These are phyloP conservation scores for Blastobotrys peoriensis DNA, from an alignment of 805 yeast genomes.

Conservation along the genomic window DNA sequence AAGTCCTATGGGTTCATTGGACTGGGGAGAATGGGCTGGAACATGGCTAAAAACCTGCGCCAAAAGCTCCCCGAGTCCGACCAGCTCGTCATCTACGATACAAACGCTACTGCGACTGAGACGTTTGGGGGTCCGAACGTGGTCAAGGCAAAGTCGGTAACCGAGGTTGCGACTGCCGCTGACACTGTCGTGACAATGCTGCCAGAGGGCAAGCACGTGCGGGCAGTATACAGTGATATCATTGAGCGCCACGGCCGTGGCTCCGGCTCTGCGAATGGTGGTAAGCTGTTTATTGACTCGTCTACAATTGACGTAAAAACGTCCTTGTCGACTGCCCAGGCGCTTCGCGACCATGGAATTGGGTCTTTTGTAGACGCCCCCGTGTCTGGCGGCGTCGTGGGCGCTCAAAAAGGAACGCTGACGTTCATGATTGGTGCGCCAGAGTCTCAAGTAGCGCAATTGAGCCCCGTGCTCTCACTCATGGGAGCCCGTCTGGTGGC, in stretches of 20 bases:
- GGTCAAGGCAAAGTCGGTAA: constrained; percentile 16
- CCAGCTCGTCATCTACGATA: constrained; percentile 40
- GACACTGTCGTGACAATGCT: constrained; percentile 45
- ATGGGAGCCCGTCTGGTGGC: constrained; percentile 48
- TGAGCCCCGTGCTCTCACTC: constrained; percentile 27
- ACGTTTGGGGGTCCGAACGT: constrained; percentile 25
- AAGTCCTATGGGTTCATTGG: constrained; percentile 46
- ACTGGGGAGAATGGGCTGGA: constrained; percentile 51
- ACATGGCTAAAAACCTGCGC: constrained; percentile 48
- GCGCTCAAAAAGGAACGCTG: constrained; percentile 46
- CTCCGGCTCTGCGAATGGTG: constrained; percentile 16
- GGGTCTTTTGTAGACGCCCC: constrained; percentile 48
- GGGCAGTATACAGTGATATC: constrained; percentile 36
- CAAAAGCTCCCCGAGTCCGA: constrained; percentile 34
- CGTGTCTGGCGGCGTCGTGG: constrained; percentile 51
- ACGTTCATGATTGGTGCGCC: constrained; percentile 47
- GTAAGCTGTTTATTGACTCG: constrained; percentile 39
- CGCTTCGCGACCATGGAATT: constrained; percentile 32
- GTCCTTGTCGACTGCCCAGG: constrained; percentile 36
- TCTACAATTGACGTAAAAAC: constrained; percentile 49
- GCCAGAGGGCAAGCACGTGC: constrained; percentile 49
- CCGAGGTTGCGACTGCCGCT: constrained; percentile 23
- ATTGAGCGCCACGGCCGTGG: constrained; percentile 18
- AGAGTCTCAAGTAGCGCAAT: constrained; percentile 20
- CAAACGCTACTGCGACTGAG: constrained; percentile 27